A percentile compares a stretch with the other conserved stretches of the same genome.
phyloP scores from a whole-genome alignment of 116 monocot genomes.

The Cymodocea nodosa region DNA sequence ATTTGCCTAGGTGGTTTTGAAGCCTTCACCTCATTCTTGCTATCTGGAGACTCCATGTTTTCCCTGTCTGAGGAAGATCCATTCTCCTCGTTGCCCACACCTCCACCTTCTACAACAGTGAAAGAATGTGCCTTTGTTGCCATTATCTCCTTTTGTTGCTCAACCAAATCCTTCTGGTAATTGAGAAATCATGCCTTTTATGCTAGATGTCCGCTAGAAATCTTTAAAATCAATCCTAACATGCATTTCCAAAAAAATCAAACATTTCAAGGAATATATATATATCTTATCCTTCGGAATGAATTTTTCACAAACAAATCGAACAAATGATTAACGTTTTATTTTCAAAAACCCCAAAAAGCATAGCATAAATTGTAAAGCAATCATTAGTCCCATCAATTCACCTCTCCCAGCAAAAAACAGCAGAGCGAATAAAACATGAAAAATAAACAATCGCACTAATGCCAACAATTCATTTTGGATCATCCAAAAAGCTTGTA shows the following conservation, averaged over 20 bases:
- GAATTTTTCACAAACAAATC: neutral
- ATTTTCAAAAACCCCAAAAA: no score
- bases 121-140: conserved; percentile 2
- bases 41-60: conserved; percentile 3
- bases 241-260: neutral
- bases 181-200: neutral
- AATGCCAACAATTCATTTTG: no score
- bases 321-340: neutral
- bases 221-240: neutral
- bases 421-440: no score
- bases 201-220: neutral
- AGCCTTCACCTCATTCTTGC: conserved; percentile 5
- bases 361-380: no score
- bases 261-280: neutral
- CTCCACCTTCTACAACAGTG: neutral
- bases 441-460: no score
- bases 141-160: neutral
- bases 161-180: neutral
- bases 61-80: neutral
- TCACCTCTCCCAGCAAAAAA: no score
- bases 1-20: conserved; percentile 38
- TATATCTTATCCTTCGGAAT: neutral
- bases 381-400: no score
- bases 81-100: neutral
- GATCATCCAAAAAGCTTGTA: no score